Evolutionary conservation across 495 filamentous ascomycete species (phyloP).

Genomic region (Aspergillus heteromorphus): DNA sequence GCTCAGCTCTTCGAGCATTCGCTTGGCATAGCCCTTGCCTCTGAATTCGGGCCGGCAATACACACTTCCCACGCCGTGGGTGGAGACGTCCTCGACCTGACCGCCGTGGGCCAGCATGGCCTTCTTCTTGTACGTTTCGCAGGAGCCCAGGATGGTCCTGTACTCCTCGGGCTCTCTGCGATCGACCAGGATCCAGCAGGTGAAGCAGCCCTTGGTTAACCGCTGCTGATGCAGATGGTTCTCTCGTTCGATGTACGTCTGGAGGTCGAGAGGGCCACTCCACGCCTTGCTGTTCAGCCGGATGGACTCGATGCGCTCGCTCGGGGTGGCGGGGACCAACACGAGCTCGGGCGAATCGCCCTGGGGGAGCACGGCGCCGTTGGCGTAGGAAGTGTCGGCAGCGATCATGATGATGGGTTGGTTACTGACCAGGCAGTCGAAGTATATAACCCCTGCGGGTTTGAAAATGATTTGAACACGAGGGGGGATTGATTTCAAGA

Average conservation of each 20-base stretch:
- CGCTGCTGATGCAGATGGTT: constrained; percentile 58
- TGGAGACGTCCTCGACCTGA: constrained; percentile 57
- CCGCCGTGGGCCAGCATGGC: constrained; percentile 51
- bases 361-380: constrained; percentile 42
- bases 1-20: constrained; percentile 59
- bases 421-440: background rate
- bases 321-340: constrained; percentile 61
- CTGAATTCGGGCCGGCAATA: constrained; percentile 70
- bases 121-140: constrained; percentile 77
- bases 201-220: constrained; percentile 67
- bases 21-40: constrained; percentile 70
- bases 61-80: constrained; percentile 81
- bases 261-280: constrained; percentile 59
- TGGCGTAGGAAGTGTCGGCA: constrained; percentile 18
- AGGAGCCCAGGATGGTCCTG: constrained; percentile 68
- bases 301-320: constrained; percentile 60
- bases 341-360: constrained; percentile 55
- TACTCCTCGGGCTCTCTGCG: constrained; percentile 34
- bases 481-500: background rate
- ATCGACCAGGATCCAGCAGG: constrained; percentile 82
- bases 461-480: background rate
- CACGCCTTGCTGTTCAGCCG: constrained; percentile 65
- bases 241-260: constrained; percentile 77
- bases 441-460: background rate
- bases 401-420: constrained; percentile 38